These are phyloP conservation scores for Nannochloropsis gaditana DNA, from an alignment of 108 stramenopile genomes.

Conservation along the genomic window DNA sequence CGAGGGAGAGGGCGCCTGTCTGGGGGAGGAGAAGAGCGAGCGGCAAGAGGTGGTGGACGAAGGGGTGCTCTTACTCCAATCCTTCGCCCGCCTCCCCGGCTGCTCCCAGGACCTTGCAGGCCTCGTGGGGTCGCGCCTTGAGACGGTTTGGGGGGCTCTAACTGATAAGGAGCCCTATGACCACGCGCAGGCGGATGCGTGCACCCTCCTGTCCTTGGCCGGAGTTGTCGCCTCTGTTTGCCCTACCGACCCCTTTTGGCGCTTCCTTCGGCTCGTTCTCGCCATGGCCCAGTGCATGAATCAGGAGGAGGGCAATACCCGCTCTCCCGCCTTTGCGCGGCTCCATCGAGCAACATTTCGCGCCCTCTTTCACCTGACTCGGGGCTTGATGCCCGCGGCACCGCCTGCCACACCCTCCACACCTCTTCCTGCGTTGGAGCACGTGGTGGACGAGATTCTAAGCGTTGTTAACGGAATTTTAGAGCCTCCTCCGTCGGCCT, in stretches of 20 bases:
- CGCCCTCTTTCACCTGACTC: no score
- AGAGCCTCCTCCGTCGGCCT: neutral
- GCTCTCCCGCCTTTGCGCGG: no score
- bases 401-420: neutral
- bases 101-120: neutral
- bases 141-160: neutral
- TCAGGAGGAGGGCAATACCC: neutral
- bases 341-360: no score
- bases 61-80: neutral
- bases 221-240: neutral
- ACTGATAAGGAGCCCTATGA: neutral
- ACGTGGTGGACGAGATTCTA: neutral
- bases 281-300: neutral
- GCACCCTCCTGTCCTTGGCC: neutral
- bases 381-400: no score
- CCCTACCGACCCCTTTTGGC: neutral
- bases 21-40: slow-evolving; percentile 19
- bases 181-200: neutral
- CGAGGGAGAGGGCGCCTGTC: neutral
- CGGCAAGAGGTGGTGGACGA: neutral
- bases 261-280: neutral
- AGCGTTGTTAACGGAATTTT: neutral
- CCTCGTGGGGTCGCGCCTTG: neutral
- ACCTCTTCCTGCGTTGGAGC: neutral
- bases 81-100: neutral